These are phyloP conservation scores for Lecanosticta acicola DNA, from an alignment of 2,329 filamentous ascomycete species.

Conservation along the genomic window DNA sequence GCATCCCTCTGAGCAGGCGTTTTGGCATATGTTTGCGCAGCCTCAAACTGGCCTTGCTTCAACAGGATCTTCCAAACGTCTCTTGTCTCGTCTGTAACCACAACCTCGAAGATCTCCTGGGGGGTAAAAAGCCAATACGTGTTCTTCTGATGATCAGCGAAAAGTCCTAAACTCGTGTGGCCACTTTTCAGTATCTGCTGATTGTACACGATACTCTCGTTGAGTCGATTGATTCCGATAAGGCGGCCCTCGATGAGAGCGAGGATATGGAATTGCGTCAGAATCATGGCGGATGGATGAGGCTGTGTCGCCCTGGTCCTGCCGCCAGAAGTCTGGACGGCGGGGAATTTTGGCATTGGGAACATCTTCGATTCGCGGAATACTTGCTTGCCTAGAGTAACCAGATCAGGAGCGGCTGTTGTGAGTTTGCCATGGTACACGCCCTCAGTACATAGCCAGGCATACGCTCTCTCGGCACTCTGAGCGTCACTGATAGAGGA, in stretches of 20 bases:
- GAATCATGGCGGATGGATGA: slow-evolving; percentile 68
- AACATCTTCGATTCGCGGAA: slow-evolving; percentile 76
- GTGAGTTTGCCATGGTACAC: slow-evolving; percentile 80
- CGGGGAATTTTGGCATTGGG: slow-evolving; percentile 65
- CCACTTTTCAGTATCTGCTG: slow-evolving; percentile 76
- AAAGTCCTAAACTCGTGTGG: slow-evolving; percentile 74
- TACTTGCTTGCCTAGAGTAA: slow-evolving; percentile 65
- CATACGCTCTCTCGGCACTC: slow-evolving; percentile 64
- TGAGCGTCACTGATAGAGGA: slow-evolving; percentile 19
- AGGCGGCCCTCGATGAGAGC: slow-evolving; percentile 76
- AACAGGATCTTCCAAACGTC: slow-evolving; percentile 95
- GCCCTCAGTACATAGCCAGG: slow-evolving; percentile 84
- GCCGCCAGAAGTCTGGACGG: slow-evolving; percentile 59
- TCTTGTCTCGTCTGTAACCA: slow-evolving; percentile 81
- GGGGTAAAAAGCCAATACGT: slow-evolving; percentile 96
- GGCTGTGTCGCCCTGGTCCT: slow-evolving; percentile 63
- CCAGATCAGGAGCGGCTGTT: slow-evolving; percentile 48
- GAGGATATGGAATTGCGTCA: slow-evolving; percentile 92
- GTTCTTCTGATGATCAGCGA: slow-evolving; percentile 87
- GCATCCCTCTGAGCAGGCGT: slow-evolving; percentile 78
- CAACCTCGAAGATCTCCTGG: slow-evolving; percentile 88
- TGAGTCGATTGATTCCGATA: slow-evolving; percentile 79
- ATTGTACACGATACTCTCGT: slow-evolving; percentile 79
- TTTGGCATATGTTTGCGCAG: slow-evolving; percentile 77
- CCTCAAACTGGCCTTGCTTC: slow-evolving; percentile 78